A percentile compares a stretch with the other conserved stretches of the same genome.
These are phyloP conservation scores for Dactylellina sp. DNA, from an alignment of 2,329 filamentous ascomycete species.

Conservation along the genomic window DNA sequence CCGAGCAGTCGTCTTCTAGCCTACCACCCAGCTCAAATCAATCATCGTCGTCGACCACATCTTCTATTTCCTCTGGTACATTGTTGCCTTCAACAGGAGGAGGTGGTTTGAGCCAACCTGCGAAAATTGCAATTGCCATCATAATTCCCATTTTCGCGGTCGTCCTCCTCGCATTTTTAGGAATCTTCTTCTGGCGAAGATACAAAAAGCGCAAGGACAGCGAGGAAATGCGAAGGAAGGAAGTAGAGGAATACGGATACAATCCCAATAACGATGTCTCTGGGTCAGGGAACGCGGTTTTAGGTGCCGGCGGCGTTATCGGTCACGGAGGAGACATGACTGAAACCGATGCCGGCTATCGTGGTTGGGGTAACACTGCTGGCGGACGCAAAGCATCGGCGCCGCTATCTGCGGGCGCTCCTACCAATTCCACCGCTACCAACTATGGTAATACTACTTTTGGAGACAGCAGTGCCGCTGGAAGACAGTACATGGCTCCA, in stretches of 20 bases:
- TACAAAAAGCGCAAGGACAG: constrained; percentile 85
- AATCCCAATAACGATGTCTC: constrained; percentile 93
- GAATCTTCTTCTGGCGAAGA: constrained; percentile 87
- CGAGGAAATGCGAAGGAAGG: constrained; percentile 89
- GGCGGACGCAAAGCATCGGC: constrained; percentile 79
- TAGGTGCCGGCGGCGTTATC: constrained; percentile 64
- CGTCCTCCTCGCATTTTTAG: constrained; percentile 79
- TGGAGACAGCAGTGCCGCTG: constrained; percentile 7
- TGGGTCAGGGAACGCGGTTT: constrained; percentile 64
- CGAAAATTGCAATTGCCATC: constrained; percentile 89
- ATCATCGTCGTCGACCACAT: constrained; percentile 60
- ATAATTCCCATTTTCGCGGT: constrained; percentile 92
- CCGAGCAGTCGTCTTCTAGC: constrained; percentile 56
- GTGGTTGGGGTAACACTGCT: constrained; percentile 90
- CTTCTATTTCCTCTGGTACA: constrained; percentile 57
- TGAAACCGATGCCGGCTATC: constrained; percentile 84
- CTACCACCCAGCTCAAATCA: constrained; percentile 55
- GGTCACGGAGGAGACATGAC: constrained; percentile 78
- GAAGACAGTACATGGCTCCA: constrained; percentile 19
- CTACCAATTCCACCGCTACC: constrained; percentile 17
- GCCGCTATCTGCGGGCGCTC: constrained; percentile 77
- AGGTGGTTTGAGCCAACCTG: constrained; percentile 71
- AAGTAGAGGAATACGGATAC: constrained; percentile 96
- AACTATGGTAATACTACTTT: constrained; percentile 29
- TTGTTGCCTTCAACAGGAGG: constrained; percentile 58